Conservation (phyloP, 805 yeast genomes). For the Isabelozyma pseudorhagii region DNA sequence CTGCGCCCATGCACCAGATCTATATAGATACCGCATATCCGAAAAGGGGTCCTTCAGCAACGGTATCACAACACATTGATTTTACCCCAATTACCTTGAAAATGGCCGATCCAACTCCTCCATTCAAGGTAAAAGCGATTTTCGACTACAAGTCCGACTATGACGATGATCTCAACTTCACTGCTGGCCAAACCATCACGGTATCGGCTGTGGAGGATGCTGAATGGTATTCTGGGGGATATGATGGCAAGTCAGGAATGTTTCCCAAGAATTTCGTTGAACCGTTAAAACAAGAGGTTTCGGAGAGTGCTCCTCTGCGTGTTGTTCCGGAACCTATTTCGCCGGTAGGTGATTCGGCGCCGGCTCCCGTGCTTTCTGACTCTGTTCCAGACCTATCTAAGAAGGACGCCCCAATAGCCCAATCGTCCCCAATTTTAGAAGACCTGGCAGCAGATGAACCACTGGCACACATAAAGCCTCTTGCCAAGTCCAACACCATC, state of each 20-base stretch:
- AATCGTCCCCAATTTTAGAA: not conserved
- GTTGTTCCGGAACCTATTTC: conserved; percentile 4
- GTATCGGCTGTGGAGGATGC: conserved; percentile 84
- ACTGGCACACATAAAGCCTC: not conserved
- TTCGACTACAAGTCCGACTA: conserved; percentile 60
- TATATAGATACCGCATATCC: too few relatives aligned
- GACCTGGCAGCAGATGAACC: not conserved
- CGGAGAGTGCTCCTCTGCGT: conserved; percentile 6
- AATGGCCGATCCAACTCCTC: conserved; percentile 29
- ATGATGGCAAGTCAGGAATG: conserved; percentile 66
- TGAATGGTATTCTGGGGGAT: conserved; percentile 84
- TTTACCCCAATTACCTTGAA: not conserved
- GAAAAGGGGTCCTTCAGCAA: too few relatives aligned
- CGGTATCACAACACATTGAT: not conserved
- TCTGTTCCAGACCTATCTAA: not conserved
- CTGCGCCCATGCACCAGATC: not conserved
- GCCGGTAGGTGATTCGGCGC: conserved; percentile 3
- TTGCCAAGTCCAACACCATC: not conserved
- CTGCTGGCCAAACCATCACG: conserved; percentile 62
- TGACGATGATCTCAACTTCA: conserved; percentile 79
- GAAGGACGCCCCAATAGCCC: not conserved
- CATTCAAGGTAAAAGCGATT: conserved; percentile 68
- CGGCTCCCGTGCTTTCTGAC: not conserved
- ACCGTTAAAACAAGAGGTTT: conserved; percentile 6
- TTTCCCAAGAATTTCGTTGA: conserved; percentile 87